Percentiles rank a stretch among this genome's conserved stretches.
Conservation (phyloP, 305 asterid genomes). For the Striga hermonthica region DNA sequence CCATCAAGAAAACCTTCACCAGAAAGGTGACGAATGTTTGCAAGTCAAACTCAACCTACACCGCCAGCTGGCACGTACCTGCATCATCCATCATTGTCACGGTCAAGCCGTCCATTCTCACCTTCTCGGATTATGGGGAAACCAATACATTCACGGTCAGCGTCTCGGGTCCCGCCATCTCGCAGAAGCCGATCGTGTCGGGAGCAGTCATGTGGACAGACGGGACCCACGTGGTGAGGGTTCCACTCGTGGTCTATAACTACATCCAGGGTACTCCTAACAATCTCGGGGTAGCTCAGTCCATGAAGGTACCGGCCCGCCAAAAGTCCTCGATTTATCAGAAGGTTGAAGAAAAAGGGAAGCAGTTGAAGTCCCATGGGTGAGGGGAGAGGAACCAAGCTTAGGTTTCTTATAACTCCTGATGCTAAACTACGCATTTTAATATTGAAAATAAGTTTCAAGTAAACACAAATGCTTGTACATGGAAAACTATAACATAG, state of each 20-base stretch:
- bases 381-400: no score
- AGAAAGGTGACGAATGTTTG: slow-evolving; percentile 55
- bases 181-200: slow-evolving; percentile 49
- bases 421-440: no score
- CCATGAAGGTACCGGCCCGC: background rate
- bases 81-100: slow-evolving; percentile 19
- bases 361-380: no score
- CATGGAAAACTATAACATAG: background rate
- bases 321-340: no score
- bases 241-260: slow-evolving; percentile 51
- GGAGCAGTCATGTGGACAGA: slow-evolving; percentile 43
- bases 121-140: slow-evolving; percentile 40
- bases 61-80: slow-evolving; percentile 29
- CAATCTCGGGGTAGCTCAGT: slow-evolving; percentile 21
- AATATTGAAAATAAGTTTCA: background rate
- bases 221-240: slow-evolving; percentile 41
- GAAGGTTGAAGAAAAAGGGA: no score
- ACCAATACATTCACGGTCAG: slow-evolving; percentile 46
- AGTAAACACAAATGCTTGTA: background rate
- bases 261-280: slow-evolving; percentile 52
- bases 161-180: slow-evolving; percentile 46
- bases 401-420: no score
- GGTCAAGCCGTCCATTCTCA: slow-evolving; percentile 40
- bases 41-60: slow-evolving; percentile 42
- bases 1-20: slow-evolving; percentile 39